phyloP scores from a whole-genome alignment of 257 asterid species.

The Paraleonurus japonicus region DNA sequence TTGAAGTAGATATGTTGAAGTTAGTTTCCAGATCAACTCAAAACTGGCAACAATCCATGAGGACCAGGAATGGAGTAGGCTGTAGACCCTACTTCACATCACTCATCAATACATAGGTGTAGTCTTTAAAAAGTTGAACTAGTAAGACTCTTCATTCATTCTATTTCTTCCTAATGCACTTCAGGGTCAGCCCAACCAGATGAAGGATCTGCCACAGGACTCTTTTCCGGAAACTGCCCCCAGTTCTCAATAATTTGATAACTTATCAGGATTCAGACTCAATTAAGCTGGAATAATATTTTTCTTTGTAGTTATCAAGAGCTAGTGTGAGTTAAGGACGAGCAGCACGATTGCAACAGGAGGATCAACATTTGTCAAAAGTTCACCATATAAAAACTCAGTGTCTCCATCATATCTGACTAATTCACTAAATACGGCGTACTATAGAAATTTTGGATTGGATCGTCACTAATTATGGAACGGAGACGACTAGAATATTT shows the following conservation, averaged over 20 bases:
- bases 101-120: neutral
- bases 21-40: neutral
- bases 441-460: constrained; percentile 1
- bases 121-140: neutral
- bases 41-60: neutral
- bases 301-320: neutral
- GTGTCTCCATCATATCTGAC: neutral
- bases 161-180: neutral
- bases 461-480: constrained; percentile 10
- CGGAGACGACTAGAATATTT: neutral
- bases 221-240: neutral
- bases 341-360: constrained; percentile 9
- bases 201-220: constrained; percentile 15
- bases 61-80: neutral
- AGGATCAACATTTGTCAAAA: constrained; percentile 5
- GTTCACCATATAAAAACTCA: neutral
- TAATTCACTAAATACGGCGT: neutral
- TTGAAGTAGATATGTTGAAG: constrained; percentile 17
- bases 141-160: neutral
- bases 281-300: neutral
- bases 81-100: neutral
- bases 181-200: neutral
- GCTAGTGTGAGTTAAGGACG: neutral
- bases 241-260: neutral
- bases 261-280: neutral